Conservation (phyloP, 2,329 filamentous ascomycete genomes). For the Penicillium sp. region DNA sequence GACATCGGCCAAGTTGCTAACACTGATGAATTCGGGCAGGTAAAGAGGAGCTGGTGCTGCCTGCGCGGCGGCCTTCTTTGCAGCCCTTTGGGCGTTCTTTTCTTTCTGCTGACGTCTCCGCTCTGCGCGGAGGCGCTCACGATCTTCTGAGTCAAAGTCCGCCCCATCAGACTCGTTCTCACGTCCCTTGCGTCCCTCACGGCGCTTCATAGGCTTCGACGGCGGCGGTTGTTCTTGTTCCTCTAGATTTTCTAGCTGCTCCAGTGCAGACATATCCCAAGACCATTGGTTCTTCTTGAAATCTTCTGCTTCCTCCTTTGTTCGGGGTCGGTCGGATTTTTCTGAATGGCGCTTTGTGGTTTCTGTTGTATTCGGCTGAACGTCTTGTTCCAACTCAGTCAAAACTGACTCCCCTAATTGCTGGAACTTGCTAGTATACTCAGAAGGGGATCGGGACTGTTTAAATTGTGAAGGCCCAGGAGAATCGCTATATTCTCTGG, state of each 20-base stretch:
- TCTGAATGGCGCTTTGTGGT: not conserved
- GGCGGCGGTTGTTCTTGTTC: conserved; percentile 2
- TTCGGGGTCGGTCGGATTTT: not conserved
- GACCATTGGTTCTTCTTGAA: conserved; percentile 22
- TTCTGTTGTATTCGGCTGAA: not conserved
- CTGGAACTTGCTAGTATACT: conserved; percentile 19
- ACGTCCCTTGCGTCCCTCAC: conserved; percentile 21
- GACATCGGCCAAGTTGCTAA: conserved; percentile 74
- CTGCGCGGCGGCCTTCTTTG: conserved; percentile 38
- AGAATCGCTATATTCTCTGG: not conserved
- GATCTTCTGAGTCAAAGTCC: conserved; percentile 36
- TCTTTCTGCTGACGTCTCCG: conserved; percentile 39
- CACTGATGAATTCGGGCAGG: conserved; percentile 86
- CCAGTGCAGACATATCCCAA: conserved; percentile 31
- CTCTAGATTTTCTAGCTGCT: conserved; percentile 17
- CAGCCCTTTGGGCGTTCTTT: conserved; percentile 38
- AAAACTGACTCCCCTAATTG: conserved; percentile 18
- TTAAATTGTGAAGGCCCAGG: not conserved
- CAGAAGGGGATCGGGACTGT: not conserved
- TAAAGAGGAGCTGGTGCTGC: conserved; percentile 61
- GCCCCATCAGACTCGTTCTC: conserved; percentile 28
- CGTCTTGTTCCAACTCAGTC: conserved; percentile 14
- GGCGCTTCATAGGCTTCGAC: conserved; percentile 22
- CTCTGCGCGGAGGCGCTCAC: conserved; percentile 31
- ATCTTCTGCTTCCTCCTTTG: conserved; percentile 8